A percentile compares a stretch with the other conserved stretches of the same genome.
These are phyloP conservation scores for Cornus suecica DNA, from an alignment of 148 eudicot genomes.

Conservation along the genomic window DNA sequence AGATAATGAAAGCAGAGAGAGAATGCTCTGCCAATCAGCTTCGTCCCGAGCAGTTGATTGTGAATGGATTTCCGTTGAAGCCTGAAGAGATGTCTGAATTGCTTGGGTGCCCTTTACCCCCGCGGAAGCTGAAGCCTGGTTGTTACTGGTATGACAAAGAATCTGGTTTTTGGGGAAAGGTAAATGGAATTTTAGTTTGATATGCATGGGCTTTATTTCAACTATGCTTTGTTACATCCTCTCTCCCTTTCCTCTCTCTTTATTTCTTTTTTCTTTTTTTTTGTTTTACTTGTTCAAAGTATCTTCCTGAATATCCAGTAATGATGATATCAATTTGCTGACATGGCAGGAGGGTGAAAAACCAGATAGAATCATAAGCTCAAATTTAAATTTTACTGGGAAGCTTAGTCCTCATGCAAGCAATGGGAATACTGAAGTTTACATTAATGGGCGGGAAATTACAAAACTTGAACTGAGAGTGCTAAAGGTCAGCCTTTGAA, in stretches of 20 bases:
- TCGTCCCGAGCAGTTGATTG: conserved; percentile 85
- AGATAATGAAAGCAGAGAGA: conserved; percentile 94
- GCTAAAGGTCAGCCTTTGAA: conserved; percentile 54
- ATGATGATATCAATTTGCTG: not conserved
- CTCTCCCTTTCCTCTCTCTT: no score
- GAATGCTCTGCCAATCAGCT: conserved; percentile 98
- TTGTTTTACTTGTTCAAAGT: not conserved
- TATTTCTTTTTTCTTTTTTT: not conserved
- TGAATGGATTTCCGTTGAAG: conserved; percentile 79
- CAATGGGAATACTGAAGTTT: conserved; percentile 91
- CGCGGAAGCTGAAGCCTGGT: conserved; percentile 83
- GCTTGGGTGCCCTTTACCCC: conserved; percentile 82
- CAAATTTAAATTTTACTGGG: conserved; percentile 83
- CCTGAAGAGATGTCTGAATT: conserved; percentile 94
- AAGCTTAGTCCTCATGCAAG: conserved; percentile 81
- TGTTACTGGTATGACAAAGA: conserved; percentile 96
- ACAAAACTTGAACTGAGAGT: conserved; percentile 87
- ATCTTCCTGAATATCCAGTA: not conserved
- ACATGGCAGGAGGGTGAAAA: conserved; percentile 85
- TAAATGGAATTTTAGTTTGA: conserved; percentile 19
- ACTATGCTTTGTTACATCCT: not conserved
- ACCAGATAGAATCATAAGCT: conserved; percentile 83
- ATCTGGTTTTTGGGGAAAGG: conserved; percentile 98
- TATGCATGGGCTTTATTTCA: conserved; percentile 5
- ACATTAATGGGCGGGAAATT: conserved; percentile 90